Percentiles rank a stretch among this genome's conserved stretches.
phyloP scores from a whole-genome alignment of 2,329 filamentous ascomycete genomes.

The Diplocarpon rosae region DNA sequence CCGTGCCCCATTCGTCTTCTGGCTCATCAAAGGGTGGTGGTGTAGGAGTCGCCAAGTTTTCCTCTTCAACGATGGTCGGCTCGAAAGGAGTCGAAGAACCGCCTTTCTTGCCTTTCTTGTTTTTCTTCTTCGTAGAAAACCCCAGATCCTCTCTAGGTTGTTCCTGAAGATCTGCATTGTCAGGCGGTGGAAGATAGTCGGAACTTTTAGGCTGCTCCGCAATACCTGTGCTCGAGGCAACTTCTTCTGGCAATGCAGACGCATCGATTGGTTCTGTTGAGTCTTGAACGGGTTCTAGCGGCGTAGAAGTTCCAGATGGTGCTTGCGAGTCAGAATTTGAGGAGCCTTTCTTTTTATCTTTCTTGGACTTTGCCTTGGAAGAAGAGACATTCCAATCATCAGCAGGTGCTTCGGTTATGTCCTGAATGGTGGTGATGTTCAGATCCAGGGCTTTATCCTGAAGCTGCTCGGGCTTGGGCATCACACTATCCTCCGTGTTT shows the following conservation, averaged over 20 bases:
- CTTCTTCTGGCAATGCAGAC: neutral
- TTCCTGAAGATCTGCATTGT: neutral
- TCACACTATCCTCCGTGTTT: neutral
- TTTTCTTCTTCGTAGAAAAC: neutral
- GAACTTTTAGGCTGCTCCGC: neutral
- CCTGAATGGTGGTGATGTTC: neutral
- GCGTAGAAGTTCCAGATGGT: slow-evolving; percentile 5
- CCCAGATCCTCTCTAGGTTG: neutral
- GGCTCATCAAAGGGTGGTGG: neutral
- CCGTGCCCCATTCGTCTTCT: slow-evolving; percentile 1
- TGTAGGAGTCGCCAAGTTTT: neutral
- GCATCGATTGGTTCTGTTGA: neutral
- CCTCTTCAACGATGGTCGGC: neutral
- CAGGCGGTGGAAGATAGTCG: neutral
- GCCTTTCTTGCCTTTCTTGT: neutral
- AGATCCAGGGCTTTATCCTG: neutral
- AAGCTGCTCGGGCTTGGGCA: neutral
- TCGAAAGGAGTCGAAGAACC: neutral
- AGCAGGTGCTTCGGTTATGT: slow-evolving; percentile 4
- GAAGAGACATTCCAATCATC: slow-evolving; percentile 10
- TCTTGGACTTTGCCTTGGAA: slow-evolving; percentile 10
- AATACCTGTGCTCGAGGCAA: neutral
- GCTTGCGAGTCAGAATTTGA: slow-evolving; percentile 2
- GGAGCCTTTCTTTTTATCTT: slow-evolving; percentile 8
- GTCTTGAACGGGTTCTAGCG: slow-evolving; percentile 3